A percentile compares a stretch with the other conserved stretches of the same genome.
Conservation (phyloP, 768 basidiomycete genomes). For the Nidularia sp. region DNA sequence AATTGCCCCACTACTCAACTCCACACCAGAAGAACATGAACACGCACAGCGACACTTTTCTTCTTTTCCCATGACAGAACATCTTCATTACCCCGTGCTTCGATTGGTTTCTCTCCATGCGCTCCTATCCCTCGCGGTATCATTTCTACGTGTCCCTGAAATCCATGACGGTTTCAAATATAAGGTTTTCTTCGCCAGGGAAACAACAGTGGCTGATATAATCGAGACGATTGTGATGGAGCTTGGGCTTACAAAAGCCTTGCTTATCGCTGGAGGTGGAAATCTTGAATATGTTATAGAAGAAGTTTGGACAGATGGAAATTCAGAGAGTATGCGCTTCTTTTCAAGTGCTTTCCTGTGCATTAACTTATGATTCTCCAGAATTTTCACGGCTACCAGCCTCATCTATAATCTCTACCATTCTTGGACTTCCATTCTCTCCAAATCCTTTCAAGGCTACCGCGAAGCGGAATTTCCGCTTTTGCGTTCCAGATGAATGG, state of each 20-base stretch:
- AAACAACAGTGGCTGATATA: constrained; percentile 51
- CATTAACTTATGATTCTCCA: constrained; percentile 15
- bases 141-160: constrained; percentile 70
- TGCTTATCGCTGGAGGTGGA: constrained; percentile 67
- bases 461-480: constrained; percentile 45
- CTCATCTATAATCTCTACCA: constrained; percentile 35
- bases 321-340: constrained; percentile 45
- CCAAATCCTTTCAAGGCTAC: constrained; percentile 36
- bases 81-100: constrained; percentile 60
- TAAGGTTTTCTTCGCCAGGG: constrained; percentile 60
- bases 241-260: constrained; percentile 62
- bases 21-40: constrained; percentile 25
- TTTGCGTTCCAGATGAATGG: constrained; percentile 80
- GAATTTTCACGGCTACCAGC: constrained; percentile 41
- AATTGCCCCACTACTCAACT: constrained; percentile 51
- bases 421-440: constrained; percentile 34
- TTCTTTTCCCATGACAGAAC: constrained; percentile 63
- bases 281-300: constrained; percentile 72
- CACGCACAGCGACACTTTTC: constrained; percentile 55
- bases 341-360: constrained; percentile 1
- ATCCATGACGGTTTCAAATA: constrained; percentile 70
- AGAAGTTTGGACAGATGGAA: constrained; percentile 55
- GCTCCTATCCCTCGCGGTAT: constrained; percentile 44
- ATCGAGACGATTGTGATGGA: constrained; percentile 51
- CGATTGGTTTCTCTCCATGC: constrained; percentile 73